Conservation (phyloP, 2,329 filamentous ascomycete species). For the Lecanicillium sp. region DNA sequence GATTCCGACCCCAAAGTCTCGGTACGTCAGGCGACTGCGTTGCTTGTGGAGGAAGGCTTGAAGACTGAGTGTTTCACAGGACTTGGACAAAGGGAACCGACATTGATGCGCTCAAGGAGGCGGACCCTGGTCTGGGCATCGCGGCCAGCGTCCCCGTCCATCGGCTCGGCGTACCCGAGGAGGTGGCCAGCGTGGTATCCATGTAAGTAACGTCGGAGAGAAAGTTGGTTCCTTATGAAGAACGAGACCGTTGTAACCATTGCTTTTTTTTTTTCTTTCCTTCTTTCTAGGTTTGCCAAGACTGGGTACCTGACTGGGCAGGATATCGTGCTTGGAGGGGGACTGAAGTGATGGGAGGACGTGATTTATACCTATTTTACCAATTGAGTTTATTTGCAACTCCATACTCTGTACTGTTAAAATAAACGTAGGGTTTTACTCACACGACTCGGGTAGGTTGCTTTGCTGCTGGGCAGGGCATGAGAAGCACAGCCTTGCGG, state of each 20-base stretch:
- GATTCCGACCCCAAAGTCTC: slow-evolving; percentile 44
- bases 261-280: too few relatives aligned
- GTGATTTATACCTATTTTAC: too few relatives aligned
- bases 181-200: slow-evolving; percentile 28
- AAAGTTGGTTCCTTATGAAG: background rate
- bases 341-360: slow-evolving; percentile 19
- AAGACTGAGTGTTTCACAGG: slow-evolving; percentile 15
- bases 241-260: too few relatives aligned
- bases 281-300: slow-evolving; percentile 21
- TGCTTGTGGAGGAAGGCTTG: background rate
- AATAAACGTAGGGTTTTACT: too few relatives aligned
- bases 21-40: background rate
- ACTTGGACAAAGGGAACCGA: slow-evolving; percentile 26
- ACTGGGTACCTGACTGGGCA: slow-evolving; percentile 26
- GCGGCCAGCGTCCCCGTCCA: slow-evolving; percentile 28
- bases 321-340: slow-evolving; percentile 23
- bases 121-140: slow-evolving; percentile 30
- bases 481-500: too few relatives aligned
- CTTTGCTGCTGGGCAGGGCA: too few relatives aligned
- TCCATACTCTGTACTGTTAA: too few relatives aligned
- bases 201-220: slow-evolving; percentile 28
- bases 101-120: slow-evolving; percentile 23
- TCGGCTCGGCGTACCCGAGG: slow-evolving; percentile 28
- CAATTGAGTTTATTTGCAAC: background rate
- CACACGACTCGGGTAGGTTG: too few relatives aligned